Percentiles rank a stretch among this genome's conserved stretches.
Evolutionary conservation across 1,284 basidiomycete species (phyloP).

Genomic region (Cutaneotrichosporon mucoides): DNA sequence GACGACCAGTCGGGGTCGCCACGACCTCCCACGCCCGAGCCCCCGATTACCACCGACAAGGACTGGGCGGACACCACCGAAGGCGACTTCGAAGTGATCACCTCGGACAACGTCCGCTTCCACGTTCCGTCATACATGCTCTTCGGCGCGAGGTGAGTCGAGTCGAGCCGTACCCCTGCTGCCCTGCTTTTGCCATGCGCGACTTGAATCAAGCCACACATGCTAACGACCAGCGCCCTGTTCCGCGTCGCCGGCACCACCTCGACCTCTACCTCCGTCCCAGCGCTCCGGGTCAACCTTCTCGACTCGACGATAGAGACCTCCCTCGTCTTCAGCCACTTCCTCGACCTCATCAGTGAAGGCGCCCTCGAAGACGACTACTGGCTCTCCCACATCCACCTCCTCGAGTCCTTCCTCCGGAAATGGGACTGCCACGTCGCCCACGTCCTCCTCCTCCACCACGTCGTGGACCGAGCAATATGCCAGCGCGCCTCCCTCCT

Average conservation of each 20-base stretch:
- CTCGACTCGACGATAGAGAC: conserved; percentile 8
- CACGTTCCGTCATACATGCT: conserved; percentile 7
- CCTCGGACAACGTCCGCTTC: conserved; percentile 10
- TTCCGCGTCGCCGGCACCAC: neutral
- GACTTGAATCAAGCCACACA: too few relatives aligned
- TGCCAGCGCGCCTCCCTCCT: neutral
- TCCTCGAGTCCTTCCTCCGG: conserved; percentile 1
- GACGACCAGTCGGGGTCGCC: too few relatives aligned
- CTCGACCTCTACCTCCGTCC: too few relatives aligned
- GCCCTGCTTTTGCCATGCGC: too few relatives aligned
- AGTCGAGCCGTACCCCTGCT: too few relatives aligned
- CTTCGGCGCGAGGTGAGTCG: conserved; percentile 1
- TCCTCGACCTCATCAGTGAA: conserved; percentile 4
- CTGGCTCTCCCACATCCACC: conserved; percentile 2
- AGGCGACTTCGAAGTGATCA: conserved; percentile 8
- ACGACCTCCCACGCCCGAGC: too few relatives aligned
- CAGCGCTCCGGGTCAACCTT: neutral
- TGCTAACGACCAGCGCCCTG: neutral
- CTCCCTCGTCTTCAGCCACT: conserved; percentile 4
- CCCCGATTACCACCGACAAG: neutral
- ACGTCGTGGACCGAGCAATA: neutral
- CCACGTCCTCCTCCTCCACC: neutral
- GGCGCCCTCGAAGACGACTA: neutral
- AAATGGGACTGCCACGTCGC: conserved; percentile 12
- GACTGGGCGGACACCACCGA: neutral